Evolutionary conservation across 2,329 filamentous ascomycete species (phyloP).

Genomic region (Colletotrichum sublineola): DNA sequence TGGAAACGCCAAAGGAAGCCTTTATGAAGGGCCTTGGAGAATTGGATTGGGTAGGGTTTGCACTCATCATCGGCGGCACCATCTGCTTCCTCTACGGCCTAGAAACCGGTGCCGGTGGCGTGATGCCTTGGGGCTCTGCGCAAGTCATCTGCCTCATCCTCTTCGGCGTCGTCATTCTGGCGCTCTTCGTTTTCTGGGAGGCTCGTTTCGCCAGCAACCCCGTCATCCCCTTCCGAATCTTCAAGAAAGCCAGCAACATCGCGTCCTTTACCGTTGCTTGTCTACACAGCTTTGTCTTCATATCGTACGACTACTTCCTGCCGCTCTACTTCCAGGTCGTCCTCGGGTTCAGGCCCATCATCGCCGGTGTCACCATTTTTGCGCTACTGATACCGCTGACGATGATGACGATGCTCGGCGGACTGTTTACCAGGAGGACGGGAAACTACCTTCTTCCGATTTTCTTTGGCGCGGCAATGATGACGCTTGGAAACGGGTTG

Average conservation of each 20-base stretch:
- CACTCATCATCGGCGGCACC: constrained; percentile 68
- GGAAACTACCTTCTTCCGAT: constrained; percentile 74
- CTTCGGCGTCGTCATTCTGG: constrained; percentile 60
- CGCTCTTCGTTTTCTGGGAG: constrained; percentile 65
- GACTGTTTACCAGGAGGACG: constrained; percentile 70
- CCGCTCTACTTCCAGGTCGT: constrained; percentile 73
- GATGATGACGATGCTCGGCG: constrained; percentile 25
- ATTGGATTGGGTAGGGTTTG: constrained; percentile 63
- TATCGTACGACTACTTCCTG: constrained; percentile 70
- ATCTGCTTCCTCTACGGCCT: constrained; percentile 73
- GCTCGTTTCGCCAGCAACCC: constrained; percentile 67
- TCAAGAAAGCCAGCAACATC: constrained; percentile 62
- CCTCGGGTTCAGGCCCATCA: constrained; percentile 63
- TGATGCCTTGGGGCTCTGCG: constrained; percentile 64
- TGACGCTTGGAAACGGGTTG: constrained; percentile 70
- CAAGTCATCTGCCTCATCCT: constrained; percentile 66
- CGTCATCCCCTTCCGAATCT: constrained; percentile 68
- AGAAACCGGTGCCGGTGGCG: constrained; percentile 67
- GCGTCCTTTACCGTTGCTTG: constrained; percentile 57
- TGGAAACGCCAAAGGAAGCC: constrained; percentile 69
- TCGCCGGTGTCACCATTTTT: constrained; percentile 64
- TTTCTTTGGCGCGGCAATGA: constrained; percentile 63
- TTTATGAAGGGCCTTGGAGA: constrained; percentile 67
- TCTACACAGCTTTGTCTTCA: constrained; percentile 62
- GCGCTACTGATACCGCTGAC: constrained; percentile 59